Percentiles rank a stretch among this genome's conserved stretches.
Conservation (phyloP, 257 asterid species). For the Nicotiana attenuata region DNA sequence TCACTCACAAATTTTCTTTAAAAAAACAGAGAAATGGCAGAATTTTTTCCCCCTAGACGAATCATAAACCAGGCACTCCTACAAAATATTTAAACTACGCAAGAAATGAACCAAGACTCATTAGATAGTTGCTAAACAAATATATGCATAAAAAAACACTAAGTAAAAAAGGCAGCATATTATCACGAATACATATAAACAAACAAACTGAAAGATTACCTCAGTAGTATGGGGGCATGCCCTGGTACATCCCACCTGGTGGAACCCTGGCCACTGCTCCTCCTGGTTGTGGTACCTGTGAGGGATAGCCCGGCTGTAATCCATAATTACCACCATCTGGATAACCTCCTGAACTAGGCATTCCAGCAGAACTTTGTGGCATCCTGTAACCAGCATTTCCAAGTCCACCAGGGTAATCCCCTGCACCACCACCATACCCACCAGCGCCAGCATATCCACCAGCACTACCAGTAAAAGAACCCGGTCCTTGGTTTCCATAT, state of each 20-base stretch:
- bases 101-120: neutral
- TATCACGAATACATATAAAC: neutral
- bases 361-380: slow-evolving; percentile 57
- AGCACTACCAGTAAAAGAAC: slow-evolving; percentile 29
- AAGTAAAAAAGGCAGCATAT: neutral
- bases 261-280: slow-evolving; percentile 70
- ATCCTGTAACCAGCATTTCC: slow-evolving; percentile 51
- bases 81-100: neutral
- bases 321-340: slow-evolving; percentile 71
- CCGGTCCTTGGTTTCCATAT: slow-evolving; percentile 40
- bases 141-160: neutral
- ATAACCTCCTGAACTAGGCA: slow-evolving; percentile 67
- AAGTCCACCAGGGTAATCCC: slow-evolving; percentile 54
- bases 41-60: neutral
- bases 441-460: slow-evolving; percentile 34
- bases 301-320: slow-evolving; percentile 36
- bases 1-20: neutral
- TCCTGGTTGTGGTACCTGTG: slow-evolving; percentile 60
- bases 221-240: slow-evolving; percentile 81
- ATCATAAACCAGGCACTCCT: neutral
- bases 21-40: neutral
- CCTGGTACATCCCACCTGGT: slow-evolving; percentile 62
- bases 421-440: slow-evolving; percentile 37
- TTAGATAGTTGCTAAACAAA: neutral
- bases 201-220: slow-evolving; percentile 38